Evolutionary conservation across 495 filamentous ascomycete species (phyloP).

Genomic region (Pyrenopolyporus hunteri): DNA sequence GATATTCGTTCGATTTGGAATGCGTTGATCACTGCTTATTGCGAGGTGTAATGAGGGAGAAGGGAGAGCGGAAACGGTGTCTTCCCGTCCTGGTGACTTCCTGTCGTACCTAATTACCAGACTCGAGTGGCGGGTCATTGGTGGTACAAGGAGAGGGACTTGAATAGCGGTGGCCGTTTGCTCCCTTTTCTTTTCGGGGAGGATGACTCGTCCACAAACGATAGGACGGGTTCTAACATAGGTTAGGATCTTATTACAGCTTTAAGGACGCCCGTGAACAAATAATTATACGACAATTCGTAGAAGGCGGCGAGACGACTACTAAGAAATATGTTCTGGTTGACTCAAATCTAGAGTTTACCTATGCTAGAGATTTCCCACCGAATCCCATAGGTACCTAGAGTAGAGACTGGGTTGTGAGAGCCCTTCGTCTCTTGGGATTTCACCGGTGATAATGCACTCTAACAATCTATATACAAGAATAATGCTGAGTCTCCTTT

Average conservation of each 20-base stretch:
- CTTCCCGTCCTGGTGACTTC: too few species aligned
- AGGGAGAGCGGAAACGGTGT: too few species aligned
- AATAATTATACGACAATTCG: neutral
- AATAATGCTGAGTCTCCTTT: too few species aligned
- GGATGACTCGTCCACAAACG: neutral
- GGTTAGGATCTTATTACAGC: neutral
- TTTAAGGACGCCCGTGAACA: neutral
- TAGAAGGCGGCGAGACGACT: neutral
- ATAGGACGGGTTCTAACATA: neutral
- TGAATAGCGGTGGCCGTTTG: neutral
- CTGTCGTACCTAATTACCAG: too few species aligned
- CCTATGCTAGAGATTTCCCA: neutral
- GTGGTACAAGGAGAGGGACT: neutral
- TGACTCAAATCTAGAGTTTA: neutral
- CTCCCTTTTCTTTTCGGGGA: neutral
- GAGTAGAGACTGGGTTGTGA: neutral
- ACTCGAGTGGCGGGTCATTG: too few species aligned
- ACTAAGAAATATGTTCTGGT: neutral
- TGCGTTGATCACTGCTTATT: too few species aligned
- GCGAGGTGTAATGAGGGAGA: too few species aligned
- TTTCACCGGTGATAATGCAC: constrained; percentile 13
- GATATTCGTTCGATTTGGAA: neutral
- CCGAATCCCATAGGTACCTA: neutral
- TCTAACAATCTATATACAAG: constrained; percentile 21
- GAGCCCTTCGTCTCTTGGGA: neutral